Conservation (phyloP, 495 filamentous ascomycete genomes). For the Trichoderma parareesei region DNA sequence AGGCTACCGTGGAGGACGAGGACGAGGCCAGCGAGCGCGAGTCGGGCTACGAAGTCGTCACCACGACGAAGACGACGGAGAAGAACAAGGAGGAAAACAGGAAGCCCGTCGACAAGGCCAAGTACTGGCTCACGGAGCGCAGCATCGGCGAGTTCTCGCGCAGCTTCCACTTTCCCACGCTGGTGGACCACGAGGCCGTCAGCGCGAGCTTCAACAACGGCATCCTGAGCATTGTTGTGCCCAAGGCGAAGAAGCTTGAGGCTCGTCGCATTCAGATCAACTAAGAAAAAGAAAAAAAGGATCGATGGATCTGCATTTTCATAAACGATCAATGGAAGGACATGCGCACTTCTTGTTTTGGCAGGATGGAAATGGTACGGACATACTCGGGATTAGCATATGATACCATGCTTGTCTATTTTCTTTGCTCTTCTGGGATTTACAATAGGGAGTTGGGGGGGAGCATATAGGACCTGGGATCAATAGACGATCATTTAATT, state of each 20-base stretch:
- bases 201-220: conserved; percentile 55
- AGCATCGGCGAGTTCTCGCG: conserved; percentile 72
- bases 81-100: conserved; percentile 24
- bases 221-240: conserved; percentile 59
- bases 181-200: conserved; percentile 70
- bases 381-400: neutral
- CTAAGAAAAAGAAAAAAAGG: neutral
- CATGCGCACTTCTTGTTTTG: too few relatives aligned
- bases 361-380: too few relatives aligned
- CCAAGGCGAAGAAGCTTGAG: conserved; percentile 56
- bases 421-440: neutral
- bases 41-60: conserved; percentile 13
- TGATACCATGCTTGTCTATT: neutral
- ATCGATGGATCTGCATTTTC: too few relatives aligned
- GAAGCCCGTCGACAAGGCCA: conserved; percentile 19
- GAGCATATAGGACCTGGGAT: neutral
- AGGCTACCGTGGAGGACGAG: conserved; percentile 60
- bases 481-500: neutral
- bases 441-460: neutral
- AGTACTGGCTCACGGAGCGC: conserved; percentile 79
- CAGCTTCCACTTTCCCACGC: conserved; percentile 65
- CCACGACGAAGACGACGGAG: conserved; percentile 13
- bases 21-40: conserved; percentile 14
- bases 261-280: conserved; percentile 16
- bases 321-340: too few relatives aligned